These are phyloP conservation scores for Cytospora mali DNA, from an alignment of 2,329 filamentous ascomycete species.

Conservation along the genomic window DNA sequence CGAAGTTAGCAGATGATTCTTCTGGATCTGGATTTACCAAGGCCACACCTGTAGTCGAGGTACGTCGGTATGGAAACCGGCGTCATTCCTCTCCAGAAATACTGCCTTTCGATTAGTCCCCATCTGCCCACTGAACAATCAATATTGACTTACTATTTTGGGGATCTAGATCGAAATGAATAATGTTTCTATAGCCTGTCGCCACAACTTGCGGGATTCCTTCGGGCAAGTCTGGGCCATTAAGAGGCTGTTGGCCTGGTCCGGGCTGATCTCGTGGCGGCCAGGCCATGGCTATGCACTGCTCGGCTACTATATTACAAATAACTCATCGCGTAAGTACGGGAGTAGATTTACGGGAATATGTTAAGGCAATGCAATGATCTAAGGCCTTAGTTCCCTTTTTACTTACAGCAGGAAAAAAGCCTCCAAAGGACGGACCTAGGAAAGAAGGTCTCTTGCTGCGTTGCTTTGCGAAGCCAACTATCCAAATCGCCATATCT, in stretches of 20 bases:
- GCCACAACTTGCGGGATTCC: background rate
- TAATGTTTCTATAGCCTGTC: background rate
- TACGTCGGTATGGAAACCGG: background rate
- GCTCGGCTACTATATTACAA: background rate
- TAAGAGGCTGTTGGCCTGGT: background rate
- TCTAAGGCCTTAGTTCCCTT: too few species aligned
- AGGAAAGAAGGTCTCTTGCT: background rate
- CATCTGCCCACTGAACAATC: background rate
- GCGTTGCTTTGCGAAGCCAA: background rate
- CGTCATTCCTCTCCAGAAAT: background rate
- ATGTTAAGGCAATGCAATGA: too few species aligned
- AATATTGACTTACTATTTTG: background rate
- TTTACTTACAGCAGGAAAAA: conserved; percentile 5
- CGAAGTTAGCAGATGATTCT: background rate
- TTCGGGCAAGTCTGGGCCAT: conserved; percentile 1
- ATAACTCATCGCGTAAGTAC: too few species aligned
- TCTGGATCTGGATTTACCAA: too few species aligned
- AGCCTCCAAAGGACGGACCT: conserved; percentile 6
- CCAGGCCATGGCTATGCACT: conserved; percentile 1
- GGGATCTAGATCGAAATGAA: conserved; percentile 1
- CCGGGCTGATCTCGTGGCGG: background rate
- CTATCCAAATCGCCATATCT: conserved; percentile 8
- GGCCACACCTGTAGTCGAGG: conserved; percentile 2
- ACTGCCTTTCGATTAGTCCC: background rate
- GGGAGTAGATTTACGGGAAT: too few species aligned